Evolutionary conservation across 805 yeast species (phyloP), one percentile per base, ranked within the genome.

Genomic region (Candida hungchunana): DNA sequence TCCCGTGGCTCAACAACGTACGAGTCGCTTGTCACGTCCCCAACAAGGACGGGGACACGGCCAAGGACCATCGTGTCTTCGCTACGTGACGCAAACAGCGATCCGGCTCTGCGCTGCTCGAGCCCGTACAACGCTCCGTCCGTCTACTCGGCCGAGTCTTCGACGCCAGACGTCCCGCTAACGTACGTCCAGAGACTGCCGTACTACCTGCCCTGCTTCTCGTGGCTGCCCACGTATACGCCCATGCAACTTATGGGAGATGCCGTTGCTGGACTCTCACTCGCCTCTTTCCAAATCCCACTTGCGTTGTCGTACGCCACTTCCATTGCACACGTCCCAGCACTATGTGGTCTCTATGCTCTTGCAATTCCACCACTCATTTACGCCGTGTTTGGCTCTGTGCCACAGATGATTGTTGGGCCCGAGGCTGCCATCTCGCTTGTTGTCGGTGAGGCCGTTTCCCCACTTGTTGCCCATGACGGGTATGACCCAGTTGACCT

Each of bases 281-380:
- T 89, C 23, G 96, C 96, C 0, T 81, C 93, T 5, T 90, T 88
- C 60, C 97, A 89, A 56, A 77, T 90, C 32, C 97, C 98, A 1
- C 64, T 90, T 36, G 82, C 88, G 43, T 46, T 67, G 32, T 67
- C 73, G 0, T 82, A 82, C 51, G 93, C 96, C 4, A 79, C 86
- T 0, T 79, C 94, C 0, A 66, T 88, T 29, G 94, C 95, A 2
- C 86, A 80, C 49, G 80, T 86, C 10, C 90, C 93, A 9, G 85
- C 95, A 0, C 58, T 82, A 3, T 76, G 82, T 45, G 96, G 96
- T 0, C 64, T 89, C 7, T 73, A 79, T 45, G 85, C 88, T 0
- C 68, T 87, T 31, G 79, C 85, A 1, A 66, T 83, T 4, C 86
- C 93, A 0, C 94, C 96, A 0, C 61, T 82, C n/a, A 62, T 84